Evolutionary conservation across 2,329 filamentous ascomycete species (phyloP).

Genomic region (Phialophora macrospora): DNA sequence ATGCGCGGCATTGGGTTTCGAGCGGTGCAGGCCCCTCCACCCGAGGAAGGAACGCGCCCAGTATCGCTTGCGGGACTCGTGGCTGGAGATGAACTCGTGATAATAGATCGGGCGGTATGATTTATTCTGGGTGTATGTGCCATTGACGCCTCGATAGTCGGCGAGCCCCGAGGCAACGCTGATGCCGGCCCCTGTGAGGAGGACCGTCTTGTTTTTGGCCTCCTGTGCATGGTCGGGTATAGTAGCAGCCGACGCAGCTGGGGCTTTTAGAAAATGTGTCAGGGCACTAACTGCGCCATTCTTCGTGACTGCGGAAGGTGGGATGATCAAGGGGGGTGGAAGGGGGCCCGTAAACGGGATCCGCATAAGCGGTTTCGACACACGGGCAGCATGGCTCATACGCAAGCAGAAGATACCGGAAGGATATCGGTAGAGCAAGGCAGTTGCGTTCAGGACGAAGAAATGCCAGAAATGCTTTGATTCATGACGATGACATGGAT

Average conservation of each 20-base stretch:
- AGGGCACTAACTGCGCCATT: slow-evolving; percentile 78
- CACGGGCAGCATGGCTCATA: slow-evolving; percentile 49
- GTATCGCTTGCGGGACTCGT: slow-evolving; percentile 87
- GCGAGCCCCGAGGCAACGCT: slow-evolving; percentile 91
- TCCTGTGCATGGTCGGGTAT: slow-evolving; percentile 54
- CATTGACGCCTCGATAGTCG: slow-evolving; percentile 87
- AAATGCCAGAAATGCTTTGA: not conserved
- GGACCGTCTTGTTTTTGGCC: slow-evolving; percentile 54
- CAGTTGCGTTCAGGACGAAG: not conserved
- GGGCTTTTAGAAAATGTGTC: slow-evolving; percentile 69
- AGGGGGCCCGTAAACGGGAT: slow-evolving; percentile 90
- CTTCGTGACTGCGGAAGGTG: slow-evolving; percentile 70
- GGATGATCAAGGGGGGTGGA: slow-evolving; percentile 74
- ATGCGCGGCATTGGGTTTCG: slow-evolving; percentile 80
- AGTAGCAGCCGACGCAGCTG: slow-evolving; percentile 50
- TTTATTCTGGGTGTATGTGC: slow-evolving; percentile 91
- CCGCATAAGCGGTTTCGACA: slow-evolving; percentile 76
- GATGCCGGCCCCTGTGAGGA: slow-evolving; percentile 84
- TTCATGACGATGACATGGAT: not conserved
- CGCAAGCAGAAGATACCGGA: not conserved
- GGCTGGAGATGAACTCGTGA: slow-evolving; percentile 80
- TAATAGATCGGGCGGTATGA: slow-evolving; percentile 90
- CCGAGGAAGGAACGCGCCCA: slow-evolving; percentile 95
- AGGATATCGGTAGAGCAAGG: not conserved
- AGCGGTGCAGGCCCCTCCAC: slow-evolving; percentile 80